phyloP scores from a whole-genome alignment of 2,329 filamentous ascomycete species.

The Xylariaceae sp. region DNA sequence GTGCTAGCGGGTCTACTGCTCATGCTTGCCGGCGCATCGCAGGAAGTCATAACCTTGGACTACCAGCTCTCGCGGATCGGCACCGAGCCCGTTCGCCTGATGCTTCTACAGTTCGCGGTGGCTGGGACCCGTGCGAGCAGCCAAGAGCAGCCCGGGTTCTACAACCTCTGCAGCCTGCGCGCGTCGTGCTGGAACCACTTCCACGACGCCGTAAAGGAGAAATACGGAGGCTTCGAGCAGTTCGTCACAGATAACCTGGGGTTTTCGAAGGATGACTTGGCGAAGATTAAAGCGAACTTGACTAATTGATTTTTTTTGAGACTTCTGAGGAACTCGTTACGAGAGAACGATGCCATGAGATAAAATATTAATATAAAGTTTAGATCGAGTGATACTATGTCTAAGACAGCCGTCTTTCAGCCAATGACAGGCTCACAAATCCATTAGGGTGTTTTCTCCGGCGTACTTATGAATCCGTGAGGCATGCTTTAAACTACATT shows the following conservation, averaged over 20 bases:
- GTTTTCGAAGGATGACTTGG: conserved; percentile 49
- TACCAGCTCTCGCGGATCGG: conserved; percentile 59
- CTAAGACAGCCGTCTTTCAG: no score
- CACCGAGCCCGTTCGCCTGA: conserved; percentile 52
- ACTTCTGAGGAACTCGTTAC: background rate
- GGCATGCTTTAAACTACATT: no score
- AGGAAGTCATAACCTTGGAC: conserved; percentile 49
- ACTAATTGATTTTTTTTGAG: conserved; percentile 17
- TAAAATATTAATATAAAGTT: background rate
- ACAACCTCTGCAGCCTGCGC: conserved; percentile 50
- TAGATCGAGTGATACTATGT: background rate
- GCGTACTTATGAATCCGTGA: no score
- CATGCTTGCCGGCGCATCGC: conserved; percentile 50
- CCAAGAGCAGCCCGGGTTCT: conserved; percentile 50
- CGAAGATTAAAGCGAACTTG: conserved; percentile 51
- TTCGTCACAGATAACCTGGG: conserved; percentile 51
- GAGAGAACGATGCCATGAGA: no score
- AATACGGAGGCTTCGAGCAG: conserved; percentile 53
- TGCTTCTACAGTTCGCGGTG: conserved; percentile 48
- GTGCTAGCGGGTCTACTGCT: conserved; percentile 54
- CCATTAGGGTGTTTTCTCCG: no score
- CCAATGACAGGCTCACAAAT: no score
- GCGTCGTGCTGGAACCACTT: conserved; percentile 51
- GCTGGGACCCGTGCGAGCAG: conserved; percentile 41
- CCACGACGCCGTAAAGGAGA: conserved; percentile 43